Evolutionary conservation across 768 basidiomycete species (phyloP).

Genomic region (Podaxis rugospora): DNA sequence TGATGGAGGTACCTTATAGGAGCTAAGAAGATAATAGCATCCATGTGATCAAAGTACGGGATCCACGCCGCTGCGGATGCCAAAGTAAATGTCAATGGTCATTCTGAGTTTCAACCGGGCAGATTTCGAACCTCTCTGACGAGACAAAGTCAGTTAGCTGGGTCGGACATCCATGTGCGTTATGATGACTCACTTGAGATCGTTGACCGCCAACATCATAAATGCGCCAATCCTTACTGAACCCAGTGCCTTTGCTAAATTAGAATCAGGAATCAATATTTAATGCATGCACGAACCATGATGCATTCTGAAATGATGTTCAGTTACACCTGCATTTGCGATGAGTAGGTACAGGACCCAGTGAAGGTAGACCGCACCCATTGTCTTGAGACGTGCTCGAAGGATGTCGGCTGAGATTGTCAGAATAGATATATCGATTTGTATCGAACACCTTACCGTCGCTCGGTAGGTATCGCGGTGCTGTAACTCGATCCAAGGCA

Average conservation of each 20-base stretch:
- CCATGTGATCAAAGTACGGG: slow-evolving; percentile 67
- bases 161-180: not conserved
- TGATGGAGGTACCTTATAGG: slow-evolving; percentile 46
- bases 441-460: slow-evolving; percentile 42
- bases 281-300: slow-evolving; percentile 27
- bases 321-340: slow-evolving; percentile 48
- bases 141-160: not conserved
- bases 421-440: not conserved
- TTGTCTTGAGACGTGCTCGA: slow-evolving; percentile 64
- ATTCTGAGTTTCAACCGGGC: not conserved
- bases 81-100: not conserved
- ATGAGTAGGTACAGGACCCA: not conserved
- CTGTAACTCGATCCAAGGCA: slow-evolving; percentile 57
- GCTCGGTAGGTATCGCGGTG: slow-evolving; percentile 55
- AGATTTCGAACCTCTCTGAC: slow-evolving; percentile 22
- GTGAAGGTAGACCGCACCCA: slow-evolving; percentile 21
- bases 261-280: not conserved
- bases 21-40: slow-evolving; percentile 70
- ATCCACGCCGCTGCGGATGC: slow-evolving; percentile 43
- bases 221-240: slow-evolving; percentile 39
- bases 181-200: slow-evolving; percentile 45
- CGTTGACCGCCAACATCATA: slow-evolving; percentile 62
- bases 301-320: slow-evolving; percentile 63
- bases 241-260: slow-evolving; percentile 16
- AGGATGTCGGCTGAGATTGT: slow-evolving; percentile 57